Evolutionary conservation across 192 early-diverging fungal species (phyloP).

Genomic region (Coemansia sp.): DNA sequence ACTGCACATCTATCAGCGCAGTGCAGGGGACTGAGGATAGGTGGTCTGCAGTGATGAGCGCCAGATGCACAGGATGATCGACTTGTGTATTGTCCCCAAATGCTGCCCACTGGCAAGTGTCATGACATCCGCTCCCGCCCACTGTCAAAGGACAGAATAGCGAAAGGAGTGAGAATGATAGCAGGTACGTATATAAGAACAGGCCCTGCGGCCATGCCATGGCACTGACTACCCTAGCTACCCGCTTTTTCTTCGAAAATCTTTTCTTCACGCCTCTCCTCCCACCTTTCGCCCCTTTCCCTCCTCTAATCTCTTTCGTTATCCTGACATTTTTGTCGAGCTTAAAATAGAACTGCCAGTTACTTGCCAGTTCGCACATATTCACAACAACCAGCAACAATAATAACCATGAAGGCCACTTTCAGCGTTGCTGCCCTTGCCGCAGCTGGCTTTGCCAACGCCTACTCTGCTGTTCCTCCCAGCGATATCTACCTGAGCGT

Average conservation of each 20-base stretch:
- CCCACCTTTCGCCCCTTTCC: not conserved
- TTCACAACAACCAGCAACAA: not conserved
- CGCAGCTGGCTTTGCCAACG: slow-evolving; percentile 29
- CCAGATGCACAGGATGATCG: slow-evolving; percentile 1
- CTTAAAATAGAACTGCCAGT: not conserved
- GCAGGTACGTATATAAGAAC: slow-evolving; percentile 14
- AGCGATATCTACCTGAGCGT: slow-evolving; percentile 22
- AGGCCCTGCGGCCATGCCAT: not conserved
- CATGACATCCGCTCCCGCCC: not conserved
- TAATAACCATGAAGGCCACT: slow-evolving; percentile 35
- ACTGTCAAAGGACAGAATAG: not conserved
- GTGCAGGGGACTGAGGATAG: not conserved
- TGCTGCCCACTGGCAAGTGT: not conserved
- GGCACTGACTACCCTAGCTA: slow-evolving; percentile 8
- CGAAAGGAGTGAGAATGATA: not conserved
- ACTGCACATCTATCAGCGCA: not conserved
- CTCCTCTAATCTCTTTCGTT: not conserved
- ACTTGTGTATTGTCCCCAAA: not conserved
- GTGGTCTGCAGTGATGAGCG: slow-evolving; percentile 2
- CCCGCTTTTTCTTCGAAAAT: slow-evolving; percentile 12
- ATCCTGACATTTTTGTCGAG: not conserved
- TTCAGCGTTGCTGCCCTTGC: slow-evolving; percentile 43
- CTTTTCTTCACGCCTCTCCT: slow-evolving; percentile 5
- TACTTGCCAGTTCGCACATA: not conserved
- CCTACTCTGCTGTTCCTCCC: slow-evolving; percentile 12